Conservation (phyloP, 2,329 filamentous ascomycete genomes). For the Fusarium sp. region DNA sequence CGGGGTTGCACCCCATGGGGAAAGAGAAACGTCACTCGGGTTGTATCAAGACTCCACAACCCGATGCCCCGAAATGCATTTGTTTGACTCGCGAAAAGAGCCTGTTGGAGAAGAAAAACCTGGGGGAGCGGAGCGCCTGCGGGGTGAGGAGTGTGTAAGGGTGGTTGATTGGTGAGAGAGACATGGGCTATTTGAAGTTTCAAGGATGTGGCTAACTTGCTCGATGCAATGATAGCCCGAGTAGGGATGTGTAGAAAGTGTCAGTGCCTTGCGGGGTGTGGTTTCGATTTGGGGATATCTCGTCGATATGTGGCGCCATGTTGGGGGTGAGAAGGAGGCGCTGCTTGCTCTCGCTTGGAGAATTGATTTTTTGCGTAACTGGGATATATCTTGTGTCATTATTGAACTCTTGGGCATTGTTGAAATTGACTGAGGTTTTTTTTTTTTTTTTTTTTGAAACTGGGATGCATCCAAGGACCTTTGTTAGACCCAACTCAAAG, state of each 20-base stretch:
- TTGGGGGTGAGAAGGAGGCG: not conserved
- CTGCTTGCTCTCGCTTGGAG: not conserved
- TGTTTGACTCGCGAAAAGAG: not conserved
- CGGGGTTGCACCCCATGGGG: slow-evolving; percentile 33
- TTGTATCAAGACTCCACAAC: slow-evolving; percentile 6
- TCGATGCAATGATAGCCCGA: slow-evolving; percentile 41
- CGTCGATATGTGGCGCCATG: not conserved
- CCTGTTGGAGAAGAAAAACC: slow-evolving; percentile 38
- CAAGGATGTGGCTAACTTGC: not conserved
- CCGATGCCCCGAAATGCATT: not conserved
- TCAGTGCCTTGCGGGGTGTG: not conserved
- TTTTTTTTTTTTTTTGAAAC: no score
- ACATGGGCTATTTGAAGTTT: slow-evolving; percentile 1
- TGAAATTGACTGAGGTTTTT: not conserved
- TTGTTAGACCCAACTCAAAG: slow-evolving; percentile 1
- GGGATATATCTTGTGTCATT: not conserved
- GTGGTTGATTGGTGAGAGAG: slow-evolving; percentile 14
- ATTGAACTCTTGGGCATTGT: not conserved
- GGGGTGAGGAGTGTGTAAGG: slow-evolving; percentile 25
- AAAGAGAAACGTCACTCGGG: slow-evolving; percentile 13
- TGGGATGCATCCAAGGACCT: not conserved
- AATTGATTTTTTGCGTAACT: not conserved
- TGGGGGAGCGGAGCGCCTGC: slow-evolving; percentile 27
- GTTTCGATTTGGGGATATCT: not conserved
- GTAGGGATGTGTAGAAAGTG: slow-evolving; percentile 8